Conservation (phyloP, 2,329 filamentous ascomycete genomes). For the Diaporthe humulicola region DNA sequence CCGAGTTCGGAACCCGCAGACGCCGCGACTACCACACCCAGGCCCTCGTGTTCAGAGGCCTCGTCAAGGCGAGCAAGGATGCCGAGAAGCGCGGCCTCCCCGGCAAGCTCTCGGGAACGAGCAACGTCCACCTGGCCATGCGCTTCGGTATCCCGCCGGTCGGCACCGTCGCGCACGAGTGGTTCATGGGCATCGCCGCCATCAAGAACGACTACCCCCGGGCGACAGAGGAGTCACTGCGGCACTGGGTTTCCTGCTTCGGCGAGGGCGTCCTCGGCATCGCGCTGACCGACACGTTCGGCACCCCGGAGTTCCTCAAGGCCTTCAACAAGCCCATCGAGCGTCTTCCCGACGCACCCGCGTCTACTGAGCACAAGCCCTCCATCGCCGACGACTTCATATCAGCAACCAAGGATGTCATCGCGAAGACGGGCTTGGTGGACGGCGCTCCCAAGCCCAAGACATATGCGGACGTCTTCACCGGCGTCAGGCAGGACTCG, state of each 20-base stretch:
- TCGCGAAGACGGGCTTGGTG: conserved; percentile 56
- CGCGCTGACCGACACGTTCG: conserved; percentile 96
- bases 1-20: conserved; percentile 92
- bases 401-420: conserved; percentile 36
- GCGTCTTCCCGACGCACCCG: conserved; percentile 56
- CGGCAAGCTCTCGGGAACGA: conserved; percentile 87
- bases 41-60: conserved; percentile 87
- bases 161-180: conserved; percentile 94
- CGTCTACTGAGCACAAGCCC: conserved; percentile 46
- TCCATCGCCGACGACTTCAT: conserved; percentile 49
- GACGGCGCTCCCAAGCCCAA: conserved; percentile 57
- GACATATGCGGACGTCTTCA: conserved; percentile 86
- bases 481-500: conserved; percentile 90
- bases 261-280: conserved; percentile 87
- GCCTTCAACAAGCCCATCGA: conserved; percentile 79
- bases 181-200: conserved; percentile 99
- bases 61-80: conserved; percentile 83
- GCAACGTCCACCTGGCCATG: conserved; percentile 98
- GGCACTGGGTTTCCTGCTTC: conserved; percentile 93
- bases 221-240: conserved; percentile 86
- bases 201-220: conserved; percentile 87
- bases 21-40: conserved; percentile 96
- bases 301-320: conserved; percentile 88
- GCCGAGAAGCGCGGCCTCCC: conserved; percentile 72
- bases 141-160: conserved; percentile 87